Base-by-base conservation (phyloP, 306 rosid genomes). In the Acacia melanoxylon region DNA sequence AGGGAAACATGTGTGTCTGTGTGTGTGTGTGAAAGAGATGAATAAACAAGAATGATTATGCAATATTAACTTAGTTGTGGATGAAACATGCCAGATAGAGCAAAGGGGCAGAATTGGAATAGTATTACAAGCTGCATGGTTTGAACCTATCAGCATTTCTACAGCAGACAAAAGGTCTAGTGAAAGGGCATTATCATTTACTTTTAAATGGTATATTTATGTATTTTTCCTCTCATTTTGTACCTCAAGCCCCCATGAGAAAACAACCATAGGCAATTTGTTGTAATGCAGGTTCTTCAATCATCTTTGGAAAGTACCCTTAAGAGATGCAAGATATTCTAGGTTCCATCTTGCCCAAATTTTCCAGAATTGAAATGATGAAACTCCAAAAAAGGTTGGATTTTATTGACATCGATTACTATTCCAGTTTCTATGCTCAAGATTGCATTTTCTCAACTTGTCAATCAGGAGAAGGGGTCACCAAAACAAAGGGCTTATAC, bases 321-420 rank as follows among this genome's bases (percentile, higher is more conserved):
- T 3, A 48, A 44, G 90, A 86, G 71, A 91, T 93, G 97, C 51
- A 40, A n/a, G 88, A 89, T 77, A 87, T 89, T 83, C 80, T 93
- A 58, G 90, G 90, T 74, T 12, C 22, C 46, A 80, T 79, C 4
- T 72, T 93, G 56, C 92, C 89, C 31, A 3, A 2, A 62, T 88
- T 93, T 83, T 86, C 97, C 2, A 78, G 51, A 42, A 0, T 25
- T 49, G 87, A 90, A 27, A 1, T 16, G 19, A 63, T 76, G 80
- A 84, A 59, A 48, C 80, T 90, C 76, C 85, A 81, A 77, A 84
- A 49, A 5, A 90, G 90, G 44, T 66, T 86, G 65, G 98, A 93
- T 82, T 93, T 90, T 84, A 89, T 93, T 52, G 97, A 97, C 63
- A 46, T 94, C 69, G 92, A 92, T 80, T 91, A 94, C 59, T 92